Percentiles rank a stretch among this genome's conserved stretches.
Evolutionary conservation across 177 flowering plant species (phyloP).

Genomic region (Vitis hybrid): DNA sequence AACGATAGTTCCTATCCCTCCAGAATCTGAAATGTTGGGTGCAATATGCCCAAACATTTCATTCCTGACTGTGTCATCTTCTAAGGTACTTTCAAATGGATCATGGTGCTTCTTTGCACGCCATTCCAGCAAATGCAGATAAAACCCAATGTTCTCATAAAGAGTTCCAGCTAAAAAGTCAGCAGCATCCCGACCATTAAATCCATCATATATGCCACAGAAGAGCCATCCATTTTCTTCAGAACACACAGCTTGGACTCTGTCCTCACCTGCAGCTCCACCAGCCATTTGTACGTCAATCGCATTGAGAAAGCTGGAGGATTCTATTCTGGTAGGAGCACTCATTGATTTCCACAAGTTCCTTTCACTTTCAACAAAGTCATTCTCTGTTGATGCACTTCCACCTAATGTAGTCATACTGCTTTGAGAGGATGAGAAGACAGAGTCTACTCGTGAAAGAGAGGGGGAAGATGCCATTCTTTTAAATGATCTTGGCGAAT

Average conservation of each 20-base stretch:
- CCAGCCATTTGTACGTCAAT: slow-evolving; percentile 5
- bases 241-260: slow-evolving; percentile 11
- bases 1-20: neutral
- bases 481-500: slow-evolving; percentile 4
- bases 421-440: neutral
- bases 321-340: slow-evolving; percentile 3
- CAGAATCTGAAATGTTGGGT: too few relatives aligned
- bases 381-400: neutral
- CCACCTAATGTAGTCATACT: slow-evolving; percentile 1
- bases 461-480: slow-evolving; percentile 3
- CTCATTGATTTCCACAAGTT: neutral
- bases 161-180: slow-evolving; percentile 6
- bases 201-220: slow-evolving; percentile 10
- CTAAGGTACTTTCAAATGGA: neutral
- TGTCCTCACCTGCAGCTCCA: slow-evolving; percentile 9
- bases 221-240: slow-evolving; percentile 11
- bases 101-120: neutral
- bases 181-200: slow-evolving; percentile 8
- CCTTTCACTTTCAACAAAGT: neutral
- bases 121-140: slow-evolving; percentile 2
- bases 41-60: too few relatives aligned
- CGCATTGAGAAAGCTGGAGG: slow-evolving; percentile 8
- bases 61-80: neutral
- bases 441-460: neutral
- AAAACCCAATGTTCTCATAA: neutral